phyloP scores from a whole-genome alignment of 1,139 yeast genomes.

The Pichia inconspicua region DNA sequence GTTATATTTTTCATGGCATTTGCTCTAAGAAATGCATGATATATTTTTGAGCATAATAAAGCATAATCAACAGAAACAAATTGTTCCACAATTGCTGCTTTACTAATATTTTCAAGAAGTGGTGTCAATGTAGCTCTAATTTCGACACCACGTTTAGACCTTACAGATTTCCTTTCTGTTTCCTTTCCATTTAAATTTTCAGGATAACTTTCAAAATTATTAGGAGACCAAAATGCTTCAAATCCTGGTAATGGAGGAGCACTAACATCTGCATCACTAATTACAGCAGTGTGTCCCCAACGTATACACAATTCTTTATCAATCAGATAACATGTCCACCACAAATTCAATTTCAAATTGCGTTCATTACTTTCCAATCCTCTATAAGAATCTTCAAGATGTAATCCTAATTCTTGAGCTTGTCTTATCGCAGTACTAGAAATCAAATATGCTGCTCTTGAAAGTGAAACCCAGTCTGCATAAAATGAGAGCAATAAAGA shows the following conservation, averaged over 20 bases:
- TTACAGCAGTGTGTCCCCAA: constrained; percentile 53
- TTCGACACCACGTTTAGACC: constrained; percentile 2
- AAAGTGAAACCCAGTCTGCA: constrained; percentile 37
- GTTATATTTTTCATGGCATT: constrained; percentile 19
- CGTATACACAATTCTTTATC: constrained; percentile 52
- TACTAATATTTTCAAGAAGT: not conserved
- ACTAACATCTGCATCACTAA: constrained; percentile 44
- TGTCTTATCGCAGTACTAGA: constrained; percentile 47
- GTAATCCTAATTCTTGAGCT: constrained; percentile 62
- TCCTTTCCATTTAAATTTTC: not conserved
- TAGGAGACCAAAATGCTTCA: constrained; percentile 18
- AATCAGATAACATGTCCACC: constrained; percentile 49
- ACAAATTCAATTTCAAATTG: constrained; percentile 35
- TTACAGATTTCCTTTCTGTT: constrained; percentile 1
- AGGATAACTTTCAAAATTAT: constrained; percentile 8
- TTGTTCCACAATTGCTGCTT: constrained; percentile 8
- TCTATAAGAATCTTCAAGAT: constrained; percentile 43
- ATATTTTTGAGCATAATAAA: constrained; percentile 20
- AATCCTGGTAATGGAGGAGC: constrained; percentile 23
- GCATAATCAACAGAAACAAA: constrained; percentile 20
- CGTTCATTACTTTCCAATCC: constrained; percentile 35
- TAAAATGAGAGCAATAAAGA: constrained; percentile 39
- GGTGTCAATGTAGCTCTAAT: constrained; percentile 10
- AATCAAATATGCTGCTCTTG: constrained; percentile 39
- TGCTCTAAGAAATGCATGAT: constrained; percentile 23